A percentile compares a stretch with the other conserved stretches of the same genome.
Evolutionary conservation across 352 stramenopile genomes (phyloP).

Genomic region (Lagenidium sp.): DNA sequence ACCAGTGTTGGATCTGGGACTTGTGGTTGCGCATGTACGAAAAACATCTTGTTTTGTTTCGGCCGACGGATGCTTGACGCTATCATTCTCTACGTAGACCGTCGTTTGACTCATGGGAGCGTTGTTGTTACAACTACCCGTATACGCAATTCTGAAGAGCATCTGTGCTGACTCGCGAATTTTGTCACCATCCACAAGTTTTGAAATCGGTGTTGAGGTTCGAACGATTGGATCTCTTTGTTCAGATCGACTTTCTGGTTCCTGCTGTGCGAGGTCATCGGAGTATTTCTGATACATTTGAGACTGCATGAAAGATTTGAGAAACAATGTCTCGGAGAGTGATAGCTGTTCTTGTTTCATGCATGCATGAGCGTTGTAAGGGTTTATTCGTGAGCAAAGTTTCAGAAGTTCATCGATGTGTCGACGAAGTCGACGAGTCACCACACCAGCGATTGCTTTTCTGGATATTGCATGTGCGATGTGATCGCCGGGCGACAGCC

Average conservation of each 20-base stretch:
- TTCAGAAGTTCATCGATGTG: slow-evolving; percentile 7
- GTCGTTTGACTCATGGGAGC: too few relatives aligned
- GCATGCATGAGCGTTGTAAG: slow-evolving; percentile 14
- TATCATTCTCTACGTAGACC: too few relatives aligned
- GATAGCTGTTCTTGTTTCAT: slow-evolving; percentile 21
- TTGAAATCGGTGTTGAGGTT: background rate
- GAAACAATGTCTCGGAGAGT: slow-evolving; percentile 12
- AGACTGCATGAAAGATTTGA: slow-evolving; percentile 18
- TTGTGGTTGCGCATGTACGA: too few relatives aligned
- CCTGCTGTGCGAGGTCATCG: slow-evolving; percentile 5
- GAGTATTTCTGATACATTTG: slow-evolving; percentile 20
- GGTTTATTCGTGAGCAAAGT: slow-evolving; percentile 12
- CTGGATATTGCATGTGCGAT: background rate
- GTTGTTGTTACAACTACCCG: too few relatives aligned
- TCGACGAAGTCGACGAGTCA: slow-evolving; percentile 7
- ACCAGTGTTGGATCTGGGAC: too few relatives aligned
- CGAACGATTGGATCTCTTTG: background rate
- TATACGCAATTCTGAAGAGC: slow-evolving; percentile 4
- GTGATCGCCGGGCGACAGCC: background rate
- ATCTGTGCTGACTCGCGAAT: slow-evolving; percentile 1
- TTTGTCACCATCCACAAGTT: too few relatives aligned
- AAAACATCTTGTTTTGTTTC: too few relatives aligned
- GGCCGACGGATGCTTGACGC: too few relatives aligned
- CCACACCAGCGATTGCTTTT: slow-evolving; percentile 4
- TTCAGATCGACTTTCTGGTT: background rate